A percentile compares a stretch with the other conserved stretches of the same genome.
Conservation (phyloP, 495 filamentous ascomycete species). For the Tuber umbilicatum region DNA sequence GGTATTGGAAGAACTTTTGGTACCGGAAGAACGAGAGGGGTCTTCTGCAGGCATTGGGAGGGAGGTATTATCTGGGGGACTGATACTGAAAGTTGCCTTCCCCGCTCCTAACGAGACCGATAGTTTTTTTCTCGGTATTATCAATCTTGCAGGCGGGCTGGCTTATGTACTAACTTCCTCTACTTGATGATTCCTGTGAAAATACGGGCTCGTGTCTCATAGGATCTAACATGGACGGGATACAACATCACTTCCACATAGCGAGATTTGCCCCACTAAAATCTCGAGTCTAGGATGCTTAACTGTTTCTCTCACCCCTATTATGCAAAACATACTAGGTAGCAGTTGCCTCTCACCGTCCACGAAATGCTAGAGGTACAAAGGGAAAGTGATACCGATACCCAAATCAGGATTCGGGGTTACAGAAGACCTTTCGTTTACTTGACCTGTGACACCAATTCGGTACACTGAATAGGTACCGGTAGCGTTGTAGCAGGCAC, state of each 20-base stretch:
- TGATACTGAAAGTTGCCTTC: background rate
- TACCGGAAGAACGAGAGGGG: background rate
- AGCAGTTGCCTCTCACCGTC: background rate
- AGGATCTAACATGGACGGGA: background rate
- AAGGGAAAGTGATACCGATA: background rate
- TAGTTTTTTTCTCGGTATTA: background rate
- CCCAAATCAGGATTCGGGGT: background rate
- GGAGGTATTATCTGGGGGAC: background rate
- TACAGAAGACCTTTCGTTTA: background rate
- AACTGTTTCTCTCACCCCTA: background rate
- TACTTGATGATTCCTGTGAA: background rate
- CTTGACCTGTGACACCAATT: background rate
- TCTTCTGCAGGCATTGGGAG: background rate
- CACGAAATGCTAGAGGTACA: background rate
- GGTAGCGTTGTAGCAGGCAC: background rate
- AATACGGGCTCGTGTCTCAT: background rate
- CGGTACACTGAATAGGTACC: background rate
- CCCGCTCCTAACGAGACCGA: background rate
- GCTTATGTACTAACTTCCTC: background rate
- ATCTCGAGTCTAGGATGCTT: background rate
- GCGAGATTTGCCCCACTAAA: background rate
- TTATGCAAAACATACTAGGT: background rate
- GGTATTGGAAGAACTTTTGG: background rate
- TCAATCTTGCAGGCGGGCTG: background rate
- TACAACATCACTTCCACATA: background rate